These are phyloP conservation scores for Endoconidiophora laricicola DNA, from an alignment of 2,329 filamentous ascomycete species.

Conservation along the genomic window DNA sequence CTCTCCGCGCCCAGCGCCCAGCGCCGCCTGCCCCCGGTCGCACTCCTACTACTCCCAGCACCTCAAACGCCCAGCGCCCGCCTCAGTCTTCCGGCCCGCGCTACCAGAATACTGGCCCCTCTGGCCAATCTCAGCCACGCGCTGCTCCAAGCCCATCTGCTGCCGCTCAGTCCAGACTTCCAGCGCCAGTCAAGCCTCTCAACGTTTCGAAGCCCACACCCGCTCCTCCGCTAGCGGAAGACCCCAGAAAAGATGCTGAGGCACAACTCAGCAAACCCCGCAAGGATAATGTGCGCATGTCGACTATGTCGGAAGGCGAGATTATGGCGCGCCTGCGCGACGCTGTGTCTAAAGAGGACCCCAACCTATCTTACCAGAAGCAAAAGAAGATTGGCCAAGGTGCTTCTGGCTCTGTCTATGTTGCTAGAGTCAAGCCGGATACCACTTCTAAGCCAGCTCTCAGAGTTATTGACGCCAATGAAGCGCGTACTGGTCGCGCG, in stretches of 20 bases:
- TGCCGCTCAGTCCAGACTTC: slow-evolving; percentile 35
- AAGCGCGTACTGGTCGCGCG: slow-evolving; percentile 32
- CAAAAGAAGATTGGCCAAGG: slow-evolving; percentile 99
- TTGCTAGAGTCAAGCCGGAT: slow-evolving; percentile 83
- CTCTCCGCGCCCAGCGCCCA: slow-evolving; percentile 54
- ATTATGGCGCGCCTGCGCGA: slow-evolving; percentile 93
- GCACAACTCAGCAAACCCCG: slow-evolving; percentile 74
- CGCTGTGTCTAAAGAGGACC: slow-evolving; percentile 89
- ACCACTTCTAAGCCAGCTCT: slow-evolving; percentile 68
- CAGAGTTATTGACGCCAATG: slow-evolving; percentile 63
- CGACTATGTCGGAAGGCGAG: slow-evolving; percentile 90
- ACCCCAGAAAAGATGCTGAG: slow-evolving; percentile 69
- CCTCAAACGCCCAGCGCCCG: slow-evolving; percentile 5
- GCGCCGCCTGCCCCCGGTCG: slow-evolving; percentile 51
- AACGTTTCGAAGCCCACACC: slow-evolving; percentile 53
- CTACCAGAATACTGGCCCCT: slow-evolving; percentile 27
- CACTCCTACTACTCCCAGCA: background rate
- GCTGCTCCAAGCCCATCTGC: slow-evolving; percentile 16
- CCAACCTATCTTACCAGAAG: slow-evolving; percentile 90
- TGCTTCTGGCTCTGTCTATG: slow-evolving; percentile 93
- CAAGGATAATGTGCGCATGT: slow-evolving; percentile 92
- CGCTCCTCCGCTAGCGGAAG: slow-evolving; percentile 37
- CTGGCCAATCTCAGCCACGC: slow-evolving; percentile 5
- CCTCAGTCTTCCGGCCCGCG: slow-evolving; percentile 34
- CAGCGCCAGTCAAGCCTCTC: slow-evolving; percentile 57